These are phyloP conservation scores for Pseudoscleropodium purum DNA, from an alignment of 225 moss, liverwort and hornwort species.

Conservation along the genomic window DNA sequence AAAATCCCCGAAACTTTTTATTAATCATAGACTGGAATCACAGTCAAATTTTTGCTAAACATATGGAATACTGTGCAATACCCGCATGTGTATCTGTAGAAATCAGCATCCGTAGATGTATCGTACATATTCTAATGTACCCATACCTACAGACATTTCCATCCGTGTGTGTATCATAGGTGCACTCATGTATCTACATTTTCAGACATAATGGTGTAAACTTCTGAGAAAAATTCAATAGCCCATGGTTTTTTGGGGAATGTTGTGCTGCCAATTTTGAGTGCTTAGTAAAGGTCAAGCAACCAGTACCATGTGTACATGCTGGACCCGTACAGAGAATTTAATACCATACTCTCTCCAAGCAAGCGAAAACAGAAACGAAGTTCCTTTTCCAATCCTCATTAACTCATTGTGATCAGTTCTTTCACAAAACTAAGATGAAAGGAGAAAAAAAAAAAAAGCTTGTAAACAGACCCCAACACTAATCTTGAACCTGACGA, in stretches of 20 bases:
- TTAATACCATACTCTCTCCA: background rate
- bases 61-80: background rate
- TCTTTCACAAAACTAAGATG: background rate
- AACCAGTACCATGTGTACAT: background rate
- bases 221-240: background rate
- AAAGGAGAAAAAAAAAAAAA: background rate
- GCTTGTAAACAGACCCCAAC: background rate
- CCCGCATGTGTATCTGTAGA: background rate
- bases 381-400: background rate
- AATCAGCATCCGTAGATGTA: too few species aligned
- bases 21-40: background rate
- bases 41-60: too few species aligned
- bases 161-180: accelerated
- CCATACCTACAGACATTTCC: accelerated
- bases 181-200: background rate
- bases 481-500: background rate
- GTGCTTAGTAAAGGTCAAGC: background rate
- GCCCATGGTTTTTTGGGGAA: accelerated
- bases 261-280: background rate
- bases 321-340: background rate
- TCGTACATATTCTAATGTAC: background rate
- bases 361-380: accelerated
- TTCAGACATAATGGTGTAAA: background rate
- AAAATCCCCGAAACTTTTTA: too few species aligned
- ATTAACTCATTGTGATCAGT: background rate